phyloP scores from a whole-genome alignment of 1,284 basidiomycete genomes.

The Malassezia slooffiae region DNA sequence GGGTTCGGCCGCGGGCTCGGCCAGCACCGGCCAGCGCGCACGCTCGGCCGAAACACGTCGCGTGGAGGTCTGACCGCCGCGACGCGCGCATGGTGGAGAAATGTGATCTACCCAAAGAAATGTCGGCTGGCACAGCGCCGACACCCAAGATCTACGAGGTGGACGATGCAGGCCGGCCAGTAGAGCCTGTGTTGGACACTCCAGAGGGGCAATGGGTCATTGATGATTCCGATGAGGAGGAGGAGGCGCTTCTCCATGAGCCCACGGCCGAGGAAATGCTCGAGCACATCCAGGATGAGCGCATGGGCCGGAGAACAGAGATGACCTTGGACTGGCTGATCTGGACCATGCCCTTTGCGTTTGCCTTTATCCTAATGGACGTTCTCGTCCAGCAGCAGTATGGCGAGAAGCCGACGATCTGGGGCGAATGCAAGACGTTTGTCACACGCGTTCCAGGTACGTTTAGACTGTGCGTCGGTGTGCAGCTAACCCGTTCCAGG shows the following conservation, averaged over 20 bases:
- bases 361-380: constrained; percentile 37
- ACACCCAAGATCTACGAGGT: too few relatives aligned
- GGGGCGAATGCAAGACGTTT: constrained; percentile 21
- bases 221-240: constrained; percentile 16
- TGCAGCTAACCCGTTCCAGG: neutral
- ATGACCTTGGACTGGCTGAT: constrained; percentile 29
- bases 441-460: constrained; percentile 26
- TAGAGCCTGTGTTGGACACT: too few relatives aligned
- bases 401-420: constrained; percentile 22
- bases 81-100: too few relatives aligned
- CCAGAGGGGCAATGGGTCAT: too few relatives aligned
- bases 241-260: constrained; percentile 14
- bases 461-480: constrained; percentile 4
- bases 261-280: constrained; percentile 23
- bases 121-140: too few relatives aligned
- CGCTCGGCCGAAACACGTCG: constrained; percentile 14
- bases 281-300: constrained; percentile 19
- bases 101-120: too few relatives aligned
- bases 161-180: too few relatives aligned
- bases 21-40: constrained; percentile 14
- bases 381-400: constrained; percentile 44
- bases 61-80: neutral
- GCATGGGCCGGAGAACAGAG: constrained; percentile 23
- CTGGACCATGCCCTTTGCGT: constrained; percentile 42
- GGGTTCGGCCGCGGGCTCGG: constrained; percentile 3